Conservation (phyloP, 2,329 filamentous ascomycete genomes). For the Fusarium pseudocircinatum region DNA sequence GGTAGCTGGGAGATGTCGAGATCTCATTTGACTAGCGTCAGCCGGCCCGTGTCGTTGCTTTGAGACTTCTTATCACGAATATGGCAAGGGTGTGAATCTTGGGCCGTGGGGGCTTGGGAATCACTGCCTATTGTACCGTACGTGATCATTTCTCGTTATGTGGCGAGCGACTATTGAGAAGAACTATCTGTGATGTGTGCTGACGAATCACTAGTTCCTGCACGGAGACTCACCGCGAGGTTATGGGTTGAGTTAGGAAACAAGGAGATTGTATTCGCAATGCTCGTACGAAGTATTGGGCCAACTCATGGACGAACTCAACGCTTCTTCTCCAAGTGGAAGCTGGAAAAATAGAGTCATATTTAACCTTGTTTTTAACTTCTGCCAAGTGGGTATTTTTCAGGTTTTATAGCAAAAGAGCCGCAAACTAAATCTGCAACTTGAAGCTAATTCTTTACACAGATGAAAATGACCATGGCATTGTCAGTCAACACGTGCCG, state of each 20-base stretch:
- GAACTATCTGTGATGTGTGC: neutral
- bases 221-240: neutral
- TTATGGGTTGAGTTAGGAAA: neutral
- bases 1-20: neutral
- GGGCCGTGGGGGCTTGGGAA: neutral
- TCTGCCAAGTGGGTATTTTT: constrained; percentile 6
- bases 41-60: constrained; percentile 1
- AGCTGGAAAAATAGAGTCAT: neutral
- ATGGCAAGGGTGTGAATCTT: neutral
- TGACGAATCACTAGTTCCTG: neutral
- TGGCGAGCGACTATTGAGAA: neutral
- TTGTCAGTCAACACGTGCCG: constrained; percentile 3
- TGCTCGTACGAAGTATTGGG: neutral
- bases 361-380: constrained; percentile 37
- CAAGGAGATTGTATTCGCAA: neutral
- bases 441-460: neutral
- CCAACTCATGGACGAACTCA: neutral
- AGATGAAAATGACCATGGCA: neutral
- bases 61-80: neutral
- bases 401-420: constrained; percentile 4
- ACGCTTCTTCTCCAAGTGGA: neutral
- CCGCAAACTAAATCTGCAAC: constrained; percentile 9
- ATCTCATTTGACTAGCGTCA: constrained; percentile 1
- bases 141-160: neutral
- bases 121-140: neutral